Base-by-base conservation (phyloP, 2,329 filamentous ascomycete species). In the Beauveria caledonica region DNA sequence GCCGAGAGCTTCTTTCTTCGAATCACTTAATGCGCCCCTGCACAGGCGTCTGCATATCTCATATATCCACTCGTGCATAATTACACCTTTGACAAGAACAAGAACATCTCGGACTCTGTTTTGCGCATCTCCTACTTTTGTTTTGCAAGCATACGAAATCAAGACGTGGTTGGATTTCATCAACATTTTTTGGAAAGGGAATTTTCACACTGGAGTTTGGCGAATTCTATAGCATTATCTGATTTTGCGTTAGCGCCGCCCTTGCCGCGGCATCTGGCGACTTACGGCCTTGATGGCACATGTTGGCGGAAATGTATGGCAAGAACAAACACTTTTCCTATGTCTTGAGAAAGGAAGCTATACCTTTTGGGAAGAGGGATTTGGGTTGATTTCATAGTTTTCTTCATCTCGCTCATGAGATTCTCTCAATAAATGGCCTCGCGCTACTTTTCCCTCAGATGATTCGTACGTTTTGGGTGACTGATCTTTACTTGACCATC, bases 121-220 rank as follows among this genome's bases (percentile, higher is more conserved):
- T 45, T 44, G 25, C 15, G 23, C 33, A 36, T 54, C 27, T 48
- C 33, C 17, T 40, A 27, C 2, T 42, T 39, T 19, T 25, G 7
- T 52, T 59, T 42, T 51, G 52, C 49, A 49, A 51, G 57, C 57
- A 59, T 52, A 46, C 48, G 57, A 59, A 59, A 45, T 59, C 48
- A 59, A 46, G 15, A 49, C 46, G 19, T 15, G 40, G 57, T 45
- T 59, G 57, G 39, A 59, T 51, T 59, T 52, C 49, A 40, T 9
- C 39, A 44, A 44, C 48, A 59, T 59, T 15, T 52, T 50, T 59
- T 59, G 48, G 57, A 52, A 23, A 59, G 10, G 57, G n/a, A 36
- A 17, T 52, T 46, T 27, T 29, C 39, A 42, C 11, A 44, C 19
- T 19, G 57, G 46, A 52, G 57, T 59, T 59, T 59, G 57, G 57